Conservation (phyloP, 441 rosid genomes). For the Populus tomentosa region DNA sequence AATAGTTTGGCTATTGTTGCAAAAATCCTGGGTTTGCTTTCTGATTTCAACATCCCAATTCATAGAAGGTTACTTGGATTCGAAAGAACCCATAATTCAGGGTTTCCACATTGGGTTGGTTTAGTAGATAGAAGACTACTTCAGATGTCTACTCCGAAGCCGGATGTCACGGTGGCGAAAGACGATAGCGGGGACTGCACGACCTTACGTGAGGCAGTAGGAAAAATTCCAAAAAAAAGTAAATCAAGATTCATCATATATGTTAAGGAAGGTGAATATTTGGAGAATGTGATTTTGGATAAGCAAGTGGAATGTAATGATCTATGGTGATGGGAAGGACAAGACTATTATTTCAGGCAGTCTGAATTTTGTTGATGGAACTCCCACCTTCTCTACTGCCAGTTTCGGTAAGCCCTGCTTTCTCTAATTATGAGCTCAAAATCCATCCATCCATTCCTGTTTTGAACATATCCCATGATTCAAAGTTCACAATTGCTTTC, state of each 20-base stretch:
- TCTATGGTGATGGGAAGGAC: slow-evolving; percentile 57
- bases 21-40: slow-evolving; percentile 43
- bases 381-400: slow-evolving; percentile 65
- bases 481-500: neutral
- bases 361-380: slow-evolving; percentile 54
- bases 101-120: slow-evolving; percentile 52
- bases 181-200: slow-evolving; percentile 48
- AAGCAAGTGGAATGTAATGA: slow-evolving; percentile 73
- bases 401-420: slow-evolving; percentile 46
- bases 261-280: slow-evolving; percentile 54
- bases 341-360: slow-evolving; percentile 49
- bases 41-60: slow-evolving; percentile 44
- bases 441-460: neutral
- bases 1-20: slow-evolving; percentile 75
- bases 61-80: slow-evolving; percentile 44
- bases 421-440: neutral
- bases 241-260: slow-evolving; percentile 44
- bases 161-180: slow-evolving; percentile 51
- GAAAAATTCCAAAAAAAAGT: slow-evolving; percentile 47
- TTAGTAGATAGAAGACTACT: slow-evolving; percentile 48
- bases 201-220: slow-evolving; percentile 51
- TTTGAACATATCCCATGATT: neutral
- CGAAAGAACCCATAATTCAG: neutral
- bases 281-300: slow-evolving; percentile 59
- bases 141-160: slow-evolving; percentile 27